phyloP scores from a whole-genome alignment of 495 filamentous ascomycete species.

The Friedmanniomyces endolithicus region DNA sequence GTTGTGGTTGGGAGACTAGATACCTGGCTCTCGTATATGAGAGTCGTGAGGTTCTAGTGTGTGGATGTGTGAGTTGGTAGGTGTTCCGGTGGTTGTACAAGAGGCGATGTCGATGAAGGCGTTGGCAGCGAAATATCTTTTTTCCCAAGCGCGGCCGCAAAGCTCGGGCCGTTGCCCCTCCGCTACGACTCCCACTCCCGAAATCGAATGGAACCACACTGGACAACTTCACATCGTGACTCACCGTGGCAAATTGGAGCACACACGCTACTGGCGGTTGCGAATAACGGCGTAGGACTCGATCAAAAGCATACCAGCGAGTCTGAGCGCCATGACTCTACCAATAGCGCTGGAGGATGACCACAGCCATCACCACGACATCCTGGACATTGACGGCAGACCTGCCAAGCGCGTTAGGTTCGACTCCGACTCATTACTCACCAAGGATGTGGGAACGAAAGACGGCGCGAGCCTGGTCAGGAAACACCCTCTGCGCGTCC shows the following conservation, averaged over 20 bases:
- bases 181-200: not conserved
- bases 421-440: not conserved
- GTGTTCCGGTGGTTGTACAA: conserved; percentile 11
- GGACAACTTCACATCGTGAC: not conserved
- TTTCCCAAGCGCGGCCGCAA: not conserved
- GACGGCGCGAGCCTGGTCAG: conserved; percentile 39
- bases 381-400: not conserved
- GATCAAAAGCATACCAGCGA: not conserved
- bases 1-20: conserved; percentile 26
- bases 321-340: not conserved
- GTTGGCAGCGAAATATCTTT: too few relatives aligned
- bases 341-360: not conserved
- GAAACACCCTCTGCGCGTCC: conserved; percentile 72
- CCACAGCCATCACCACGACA: too few relatives aligned
- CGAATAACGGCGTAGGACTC: not conserved
- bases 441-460: not conserved
- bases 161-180: not conserved
- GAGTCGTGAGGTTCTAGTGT: conserved; percentile 24
- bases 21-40: conserved; percentile 28
- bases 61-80: conserved; percentile 10
- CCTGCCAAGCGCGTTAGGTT: conserved; percentile 24
- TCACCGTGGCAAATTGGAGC: conserved; percentile 1
- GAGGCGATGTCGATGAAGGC: not conserved
- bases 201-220: not conserved
- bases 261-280: not conserved